These are phyloP conservation scores for Mucor indicus DNA, from an alignment of 371 early-diverging fungal genomes.

Conservation along the genomic window DNA sequence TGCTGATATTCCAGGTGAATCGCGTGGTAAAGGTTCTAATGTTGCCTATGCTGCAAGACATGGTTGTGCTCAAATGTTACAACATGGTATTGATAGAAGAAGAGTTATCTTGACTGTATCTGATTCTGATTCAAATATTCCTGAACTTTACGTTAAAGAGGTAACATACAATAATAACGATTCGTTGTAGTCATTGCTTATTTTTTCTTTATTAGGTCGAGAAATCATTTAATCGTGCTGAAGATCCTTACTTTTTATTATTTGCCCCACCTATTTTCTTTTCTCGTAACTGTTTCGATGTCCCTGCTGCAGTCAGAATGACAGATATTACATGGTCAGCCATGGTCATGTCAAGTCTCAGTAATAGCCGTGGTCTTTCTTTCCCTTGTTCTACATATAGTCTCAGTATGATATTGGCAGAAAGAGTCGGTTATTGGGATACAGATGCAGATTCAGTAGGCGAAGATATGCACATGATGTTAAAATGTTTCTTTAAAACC, in stretches of 20 bases:
- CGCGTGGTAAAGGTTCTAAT: conserved; percentile 69
- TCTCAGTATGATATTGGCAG: conserved; percentile 66
- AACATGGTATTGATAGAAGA: conserved; percentile 31
- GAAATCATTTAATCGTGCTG: conserved; percentile 22
- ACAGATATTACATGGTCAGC: conserved; percentile 79
- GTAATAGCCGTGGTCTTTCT: conserved; percentile 57
- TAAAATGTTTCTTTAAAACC: conserved; percentile 76
- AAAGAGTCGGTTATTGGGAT: conserved; percentile 76
- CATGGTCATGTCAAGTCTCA: conserved; percentile 75
- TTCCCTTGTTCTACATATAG: conserved; percentile 80
- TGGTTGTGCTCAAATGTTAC: conserved; percentile 23
- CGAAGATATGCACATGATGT: conserved; percentile 84
- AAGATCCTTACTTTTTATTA: conserved; percentile 46
- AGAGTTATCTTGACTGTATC: conserved; percentile 61
- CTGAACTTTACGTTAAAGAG: conserved; percentile 44
- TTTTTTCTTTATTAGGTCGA: conserved; percentile 20
- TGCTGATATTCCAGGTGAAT: conserved; percentile 58
- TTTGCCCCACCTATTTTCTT: conserved; percentile 78
- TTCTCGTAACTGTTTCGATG: conserved; percentile 70
- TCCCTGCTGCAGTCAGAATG: conserved; percentile 71
- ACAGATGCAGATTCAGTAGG: conserved; percentile 77
- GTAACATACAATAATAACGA: too few species aligned
- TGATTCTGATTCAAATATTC: conserved; percentile 69
- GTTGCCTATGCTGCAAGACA: conserved; percentile 62
- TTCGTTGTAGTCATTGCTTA: too few species aligned